Evolutionary conservation across 768 basidiomycete genomes (phyloP).

Genomic region (Tylopilus rubrobrunneus): DNA sequence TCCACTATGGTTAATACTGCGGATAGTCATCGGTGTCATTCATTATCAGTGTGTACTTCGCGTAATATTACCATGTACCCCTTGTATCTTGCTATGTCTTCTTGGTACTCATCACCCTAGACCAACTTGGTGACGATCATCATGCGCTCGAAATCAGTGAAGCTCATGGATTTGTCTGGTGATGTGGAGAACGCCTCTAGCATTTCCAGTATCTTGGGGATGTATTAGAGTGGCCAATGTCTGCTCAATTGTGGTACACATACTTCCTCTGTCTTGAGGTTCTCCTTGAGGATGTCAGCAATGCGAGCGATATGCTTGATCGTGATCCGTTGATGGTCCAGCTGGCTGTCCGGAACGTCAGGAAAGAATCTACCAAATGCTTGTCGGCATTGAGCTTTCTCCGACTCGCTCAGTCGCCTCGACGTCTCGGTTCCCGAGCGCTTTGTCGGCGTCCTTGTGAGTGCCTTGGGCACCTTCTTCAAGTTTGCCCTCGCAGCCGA

Average conservation of each 20-base stretch:
- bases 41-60: neutral
- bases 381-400: constrained; percentile 49
- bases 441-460: constrained; percentile 2
- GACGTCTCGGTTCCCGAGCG: neutral
- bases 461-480: constrained; percentile 7
- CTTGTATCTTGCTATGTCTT: neutral
- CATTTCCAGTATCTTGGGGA: constrained; percentile 70
- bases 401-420: constrained; percentile 44
- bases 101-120: neutral
- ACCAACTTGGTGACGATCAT: constrained; percentile 54
- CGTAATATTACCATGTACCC: neutral
- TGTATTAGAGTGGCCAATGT: constrained; percentile 1
- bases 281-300: constrained; percentile 63
- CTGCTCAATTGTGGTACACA: constrained; percentile 11
- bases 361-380: constrained; percentile 78
- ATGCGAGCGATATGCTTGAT: constrained; percentile 64
- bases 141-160: constrained; percentile 72
- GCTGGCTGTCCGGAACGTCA: constrained; percentile 39
- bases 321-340: constrained; percentile 53
- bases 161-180: constrained; percentile 61
- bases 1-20: constrained; percentile 14
- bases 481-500: neutral
- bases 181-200: constrained; percentile 69
- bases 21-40: neutral
- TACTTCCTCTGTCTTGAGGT: constrained; percentile 73